These are phyloP conservation scores for Quercus engelmannii DNA, from an alignment of 306 rosid genomes.

Conservation along the genomic window DNA sequence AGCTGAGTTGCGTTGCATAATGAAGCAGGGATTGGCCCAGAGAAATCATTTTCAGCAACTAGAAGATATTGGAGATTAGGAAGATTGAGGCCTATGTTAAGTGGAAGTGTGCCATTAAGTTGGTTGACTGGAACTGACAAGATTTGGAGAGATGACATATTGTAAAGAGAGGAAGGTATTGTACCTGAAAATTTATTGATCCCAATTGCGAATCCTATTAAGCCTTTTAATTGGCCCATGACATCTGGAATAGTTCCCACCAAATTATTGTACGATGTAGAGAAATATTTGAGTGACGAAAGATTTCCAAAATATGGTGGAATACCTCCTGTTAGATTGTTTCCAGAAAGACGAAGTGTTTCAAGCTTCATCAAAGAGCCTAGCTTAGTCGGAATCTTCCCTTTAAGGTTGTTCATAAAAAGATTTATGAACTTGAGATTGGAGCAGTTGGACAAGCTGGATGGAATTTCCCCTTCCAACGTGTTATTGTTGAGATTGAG, in stretches of 20 bases:
- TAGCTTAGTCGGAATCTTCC: conserved; percentile 1
- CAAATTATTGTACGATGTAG: not conserved
- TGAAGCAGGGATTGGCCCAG: too few species aligned
- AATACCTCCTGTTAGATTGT: too few species aligned
- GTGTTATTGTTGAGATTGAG: conserved; percentile 8
- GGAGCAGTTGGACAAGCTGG: conserved; percentile 20
- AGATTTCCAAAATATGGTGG: too few species aligned
- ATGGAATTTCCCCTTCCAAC: conserved; percentile 34
- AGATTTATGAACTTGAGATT: not conserved
- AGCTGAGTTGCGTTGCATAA: too few species aligned
- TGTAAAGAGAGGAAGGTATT: conserved; percentile 30
- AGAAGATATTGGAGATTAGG: accelerated
- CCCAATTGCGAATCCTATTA: not conserved
- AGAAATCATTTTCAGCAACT: accelerated
- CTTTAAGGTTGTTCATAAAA: not conserved
- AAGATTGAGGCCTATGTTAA: too few species aligned
- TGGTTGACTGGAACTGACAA: accelerated
- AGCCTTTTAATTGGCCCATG: conserved; percentile 6
- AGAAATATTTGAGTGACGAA: too few species aligned
- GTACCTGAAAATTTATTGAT: conserved; percentile 14
- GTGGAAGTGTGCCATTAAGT: too few species aligned
- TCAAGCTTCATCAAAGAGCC: too few species aligned
- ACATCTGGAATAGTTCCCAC: conserved; percentile 31
- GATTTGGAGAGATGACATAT: not conserved
- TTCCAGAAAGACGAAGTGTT: accelerated